Conservation (phyloP, 495 filamentous ascomycete genomes). For the Aspergillus panamensis region DNA sequence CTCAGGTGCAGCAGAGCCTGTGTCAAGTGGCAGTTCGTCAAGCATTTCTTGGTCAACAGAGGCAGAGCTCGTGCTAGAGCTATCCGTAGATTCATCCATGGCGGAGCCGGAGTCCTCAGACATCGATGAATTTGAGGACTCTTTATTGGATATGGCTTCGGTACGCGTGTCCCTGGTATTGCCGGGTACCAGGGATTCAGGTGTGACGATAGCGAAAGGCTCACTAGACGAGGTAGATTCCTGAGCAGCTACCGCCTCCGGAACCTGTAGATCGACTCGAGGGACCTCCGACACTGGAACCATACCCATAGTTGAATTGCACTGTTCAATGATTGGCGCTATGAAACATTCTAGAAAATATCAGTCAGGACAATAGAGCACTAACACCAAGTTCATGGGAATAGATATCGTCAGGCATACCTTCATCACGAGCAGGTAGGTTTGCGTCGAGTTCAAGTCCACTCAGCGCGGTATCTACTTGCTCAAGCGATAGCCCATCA, state of each 20-base stretch:
- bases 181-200: neutral
- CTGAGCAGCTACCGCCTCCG: neutral
- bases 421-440: conserved; percentile 25
- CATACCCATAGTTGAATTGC: neutral
- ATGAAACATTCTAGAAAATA: neutral
- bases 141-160: neutral
- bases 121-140: conserved; percentile 16
- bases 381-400: neutral
- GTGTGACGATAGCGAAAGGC: neutral
- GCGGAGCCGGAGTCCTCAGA: conserved; percentile 38
- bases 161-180: neutral
- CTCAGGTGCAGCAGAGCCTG: neutral
- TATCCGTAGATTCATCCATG: conserved; percentile 42
- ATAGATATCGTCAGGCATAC: conserved; percentile 20
- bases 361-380: conserved; percentile 6
- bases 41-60: conserved; percentile 23
- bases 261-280: neutral
- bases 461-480: conserved; percentile 39
- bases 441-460: conserved; percentile 26
- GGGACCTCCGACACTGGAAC: neutral
- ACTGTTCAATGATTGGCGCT: conserved; percentile 2
- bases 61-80: conserved; percentile 19
- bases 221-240: neutral
- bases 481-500: conserved; percentile 38
- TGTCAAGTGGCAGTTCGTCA: conserved; percentile 4